Percentiles rank a stretch among this genome's conserved stretches.
Evolutionary conservation across 2,329 filamentous ascomycete genomes (phyloP).

Genomic region (Cordyceps tenuipes): DNA sequence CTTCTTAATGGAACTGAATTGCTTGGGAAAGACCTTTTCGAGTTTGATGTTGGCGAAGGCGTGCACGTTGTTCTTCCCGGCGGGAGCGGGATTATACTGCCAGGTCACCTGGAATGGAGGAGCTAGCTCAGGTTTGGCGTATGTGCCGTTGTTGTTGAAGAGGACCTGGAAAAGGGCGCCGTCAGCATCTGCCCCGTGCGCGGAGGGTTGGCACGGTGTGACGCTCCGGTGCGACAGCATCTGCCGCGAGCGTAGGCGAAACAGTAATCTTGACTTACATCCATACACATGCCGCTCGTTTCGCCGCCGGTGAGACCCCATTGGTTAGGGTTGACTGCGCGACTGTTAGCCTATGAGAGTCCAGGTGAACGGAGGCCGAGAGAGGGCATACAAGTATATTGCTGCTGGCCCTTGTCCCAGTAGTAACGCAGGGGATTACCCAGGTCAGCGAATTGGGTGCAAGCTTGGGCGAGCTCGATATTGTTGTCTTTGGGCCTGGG

Average conservation of each 20-base stretch:
- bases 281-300: constrained; percentile 40
- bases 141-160: constrained; percentile 41
- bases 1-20: constrained; percentile 29
- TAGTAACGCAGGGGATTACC: constrained; percentile 26
- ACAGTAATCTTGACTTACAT: constrained; percentile 31
- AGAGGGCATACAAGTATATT: constrained; percentile 36
- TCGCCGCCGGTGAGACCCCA: constrained; percentile 37
- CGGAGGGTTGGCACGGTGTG: neutral
- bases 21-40: constrained; percentile 35
- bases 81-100: constrained; percentile 33
- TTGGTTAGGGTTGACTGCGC: constrained; percentile 47
- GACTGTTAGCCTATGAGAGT: neutral
- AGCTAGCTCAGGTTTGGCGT: constrained; percentile 35
- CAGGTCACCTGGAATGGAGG: constrained; percentile 46
- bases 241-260: neutral
- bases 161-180: constrained; percentile 30
- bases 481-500: constrained; percentile 23
- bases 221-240: constrained; percentile 1
- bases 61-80: constrained; percentile 38
- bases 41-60: constrained; percentile 47
- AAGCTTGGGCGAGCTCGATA: constrained; percentile 29
- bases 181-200: constrained; percentile 8
- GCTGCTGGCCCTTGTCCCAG: constrained; percentile 27
- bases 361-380: neutral
- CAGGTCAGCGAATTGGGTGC: constrained; percentile 37